Conservation (phyloP, 441 rosid species). For the Populus tomentosa region DNA sequence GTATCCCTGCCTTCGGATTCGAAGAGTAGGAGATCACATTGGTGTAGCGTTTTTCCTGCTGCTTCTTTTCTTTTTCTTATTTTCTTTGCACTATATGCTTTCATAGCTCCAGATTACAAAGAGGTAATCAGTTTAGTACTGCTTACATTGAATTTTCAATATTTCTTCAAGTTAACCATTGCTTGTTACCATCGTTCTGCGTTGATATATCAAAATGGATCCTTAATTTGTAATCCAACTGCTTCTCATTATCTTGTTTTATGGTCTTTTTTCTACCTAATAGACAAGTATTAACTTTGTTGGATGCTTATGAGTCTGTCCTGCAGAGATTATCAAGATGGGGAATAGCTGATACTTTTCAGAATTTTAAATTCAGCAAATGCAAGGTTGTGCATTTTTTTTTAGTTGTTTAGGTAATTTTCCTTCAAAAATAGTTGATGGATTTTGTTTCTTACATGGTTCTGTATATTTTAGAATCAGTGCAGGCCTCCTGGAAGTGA, state of each 20-base stretch:
- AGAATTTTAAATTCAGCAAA: slow-evolving; percentile 17
- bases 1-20: slow-evolving; percentile 26
- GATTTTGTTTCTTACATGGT: slow-evolving; percentile 13
- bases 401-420: not conserved
- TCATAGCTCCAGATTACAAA: slow-evolving; percentile 32
- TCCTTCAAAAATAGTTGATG: not conserved
- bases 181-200: not conserved
- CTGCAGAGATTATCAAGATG: slow-evolving; percentile 40
- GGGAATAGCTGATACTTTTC: slow-evolving; percentile 28
- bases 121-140: slow-evolving; percentile 31
- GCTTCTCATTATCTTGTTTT: not conserved
- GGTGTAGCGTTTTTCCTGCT: slow-evolving; percentile 35
- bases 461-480: slow-evolving; percentile 29
- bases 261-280: not conserved
- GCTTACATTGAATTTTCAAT: not conserved
- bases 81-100: slow-evolving; percentile 34
- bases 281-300: too few species aligned
- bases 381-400: slow-evolving; percentile 39
- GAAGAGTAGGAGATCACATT: slow-evolving; percentile 25
- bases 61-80: slow-evolving; percentile 38
- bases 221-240: not conserved
- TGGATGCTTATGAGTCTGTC: slow-evolving; percentile 6
- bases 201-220: not conserved
- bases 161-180: not conserved
- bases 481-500: slow-evolving; percentile 57